These are phyloP conservation scores for Daldinia vernicosa DNA, from an alignment of 495 filamentous ascomycete genomes.

Conservation along the genomic window DNA sequence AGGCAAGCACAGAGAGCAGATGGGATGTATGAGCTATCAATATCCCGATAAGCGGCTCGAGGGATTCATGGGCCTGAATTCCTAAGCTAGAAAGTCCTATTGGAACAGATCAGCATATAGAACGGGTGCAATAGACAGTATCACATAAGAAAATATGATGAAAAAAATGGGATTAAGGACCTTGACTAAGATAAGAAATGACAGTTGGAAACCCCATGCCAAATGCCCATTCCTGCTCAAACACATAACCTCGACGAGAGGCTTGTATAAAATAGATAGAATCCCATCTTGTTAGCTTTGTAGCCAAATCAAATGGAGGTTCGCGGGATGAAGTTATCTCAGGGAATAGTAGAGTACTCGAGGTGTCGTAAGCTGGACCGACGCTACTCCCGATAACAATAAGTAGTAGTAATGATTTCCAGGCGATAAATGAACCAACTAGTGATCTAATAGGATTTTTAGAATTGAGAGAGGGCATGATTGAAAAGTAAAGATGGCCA, in stretches of 20 bases:
- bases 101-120: not conserved
- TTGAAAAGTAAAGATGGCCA: conserved; percentile 2
- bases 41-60: conserved; percentile 63
- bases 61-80: conserved; percentile 24
- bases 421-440: conserved; percentile 58
- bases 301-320: conserved; percentile 55
- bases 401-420: conserved; percentile 77
- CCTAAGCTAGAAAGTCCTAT: conserved; percentile 37
- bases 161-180: conserved; percentile 45
- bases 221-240: conserved; percentile 98
- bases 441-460: conserved; percentile 46
- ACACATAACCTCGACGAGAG: conserved; percentile 76
- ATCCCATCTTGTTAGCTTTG: conserved; percentile 86
- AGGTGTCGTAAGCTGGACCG: conserved; percentile 88
- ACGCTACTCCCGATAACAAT: conserved; percentile 69
- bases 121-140: not conserved
- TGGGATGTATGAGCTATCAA: conserved; percentile 76
- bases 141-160: conserved; percentile 12
- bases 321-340: conserved; percentile 61
- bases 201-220: conserved; percentile 70
- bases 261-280: conserved; percentile 82
- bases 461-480: conserved; percentile 35
- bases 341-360: conserved; percentile 68
- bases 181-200: conserved; percentile 50
- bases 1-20: conserved; percentile 73